A percentile compares a stretch with the other conserved stretches of the same genome.
These are phyloP conservation scores for Lichenothelia convexa DNA, from an alignment of 495 filamentous ascomycete genomes.

Conservation along the genomic window DNA sequence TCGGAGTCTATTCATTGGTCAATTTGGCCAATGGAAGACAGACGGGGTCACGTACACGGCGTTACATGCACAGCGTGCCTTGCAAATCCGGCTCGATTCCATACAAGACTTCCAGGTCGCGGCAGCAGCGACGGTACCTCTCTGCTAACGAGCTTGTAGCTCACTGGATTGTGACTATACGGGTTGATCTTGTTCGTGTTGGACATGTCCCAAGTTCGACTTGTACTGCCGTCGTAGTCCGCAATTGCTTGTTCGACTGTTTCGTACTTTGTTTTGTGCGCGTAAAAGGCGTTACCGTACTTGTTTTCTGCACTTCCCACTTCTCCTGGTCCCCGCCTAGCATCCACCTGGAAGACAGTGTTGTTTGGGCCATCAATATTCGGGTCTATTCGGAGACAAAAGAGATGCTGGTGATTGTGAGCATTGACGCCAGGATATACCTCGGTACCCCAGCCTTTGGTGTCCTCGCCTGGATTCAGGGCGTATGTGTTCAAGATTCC, in stretches of 20 bases:
- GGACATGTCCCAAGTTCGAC: conserved; percentile 79
- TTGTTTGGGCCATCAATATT: conserved; percentile 79
- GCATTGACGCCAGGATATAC: conserved; percentile 78
- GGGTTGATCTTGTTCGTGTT: conserved; percentile 73
- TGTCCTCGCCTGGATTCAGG: conserved; percentile 69
- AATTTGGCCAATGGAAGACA: neutral
- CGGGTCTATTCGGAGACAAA: conserved; percentile 79
- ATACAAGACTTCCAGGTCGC: conserved; percentile 67
- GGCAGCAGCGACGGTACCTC: conserved; percentile 69
- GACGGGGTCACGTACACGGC: conserved; percentile 43
- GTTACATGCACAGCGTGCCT: conserved; percentile 85
- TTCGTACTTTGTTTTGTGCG: conserved; percentile 65
- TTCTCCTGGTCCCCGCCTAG: conserved; percentile 41
- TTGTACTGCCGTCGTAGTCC: conserved; percentile 65
- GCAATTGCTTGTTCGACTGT: conserved; percentile 54
- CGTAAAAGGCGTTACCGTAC: conserved; percentile 89
- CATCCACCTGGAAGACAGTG: conserved; percentile 71
- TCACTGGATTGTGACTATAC: conserved; percentile 69
- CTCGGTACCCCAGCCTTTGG: conserved; percentile 78
- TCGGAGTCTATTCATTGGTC: conserved; percentile 42
- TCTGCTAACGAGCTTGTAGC: conserved; percentile 80
- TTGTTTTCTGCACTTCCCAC: conserved; percentile 69
- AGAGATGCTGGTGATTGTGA: conserved; percentile 88
- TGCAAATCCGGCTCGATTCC: conserved; percentile 88
- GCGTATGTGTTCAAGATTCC: conserved; percentile 90